Evolutionary conservation across 805 yeast species (phyloP), one percentile per base, ranked within the genome.

Genomic region (Yarrowia hollandica): DNA sequence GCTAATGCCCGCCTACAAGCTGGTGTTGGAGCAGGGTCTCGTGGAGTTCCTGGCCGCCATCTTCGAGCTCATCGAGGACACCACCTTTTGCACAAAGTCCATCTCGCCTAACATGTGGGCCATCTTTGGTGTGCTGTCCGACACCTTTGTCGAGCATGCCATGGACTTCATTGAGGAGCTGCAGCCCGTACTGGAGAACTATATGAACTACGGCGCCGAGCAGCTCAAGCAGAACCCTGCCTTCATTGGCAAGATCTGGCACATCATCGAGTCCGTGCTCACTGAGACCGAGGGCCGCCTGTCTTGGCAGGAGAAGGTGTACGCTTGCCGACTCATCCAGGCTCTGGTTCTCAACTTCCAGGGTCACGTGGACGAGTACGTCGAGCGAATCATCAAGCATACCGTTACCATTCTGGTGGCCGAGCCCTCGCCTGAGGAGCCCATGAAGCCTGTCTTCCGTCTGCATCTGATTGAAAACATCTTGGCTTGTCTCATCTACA

Each of bases 31-130:
- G 31, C 79, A 86, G 67, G 81, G 81, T 35, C 71, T 88, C 65
- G 84, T 83, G 54, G 92, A 88, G 66, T 88, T 88, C 67, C 80
- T 85, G 64, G 79, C 86, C 35, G 96, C 90, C 69, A 77, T 82
- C 39, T 81, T 90, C 69, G 96, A 88, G 62, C 75, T 94, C 67
- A 82, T 88, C 50, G 85, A 84, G 57, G 83, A 83, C 64, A 81
- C 83, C 62, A 81, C 88, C 18, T 82, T 85, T 69, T 70, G 84
- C 60, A 72, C 83, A 8, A 79, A 87, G 69, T 66, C 70, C 15
- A 81, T 87, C 16, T 81, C 90, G 2, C 86, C 88, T 6, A 72
- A 77, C 28, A 83, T 90, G 77, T 92, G 97, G 97, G 77, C 77
- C 59, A 72, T 85, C 46, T 83, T 90, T 64, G 82, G 78, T 55